Base-by-base conservation (phyloP, 305 asterid species). In the Caryopteris hybrid region DNA sequence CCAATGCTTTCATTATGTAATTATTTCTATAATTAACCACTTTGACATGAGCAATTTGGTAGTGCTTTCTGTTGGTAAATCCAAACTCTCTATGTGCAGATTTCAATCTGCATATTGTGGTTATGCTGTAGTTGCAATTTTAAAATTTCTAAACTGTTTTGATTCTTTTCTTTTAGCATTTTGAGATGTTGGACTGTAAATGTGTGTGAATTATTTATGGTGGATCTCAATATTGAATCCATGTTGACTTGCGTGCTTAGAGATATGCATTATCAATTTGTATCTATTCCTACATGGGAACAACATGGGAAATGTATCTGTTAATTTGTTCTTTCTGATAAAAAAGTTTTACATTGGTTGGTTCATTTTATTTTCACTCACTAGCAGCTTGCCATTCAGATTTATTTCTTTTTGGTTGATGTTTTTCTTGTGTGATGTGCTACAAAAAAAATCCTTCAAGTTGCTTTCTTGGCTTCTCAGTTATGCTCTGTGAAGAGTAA, bases 31-130 rank as follows among this genome's bases (percentile, higher is more conserved):
- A 12, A 18, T 57, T 48, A 43, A 33, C 23, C 16, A 21, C 55
- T n/a, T 61, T 22, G 57, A 55, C 48, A 41, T 34, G 45, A 42
- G 45, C 55, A 18, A 42, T 61, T 39, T 54, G 8, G 21, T 39
- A 38, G 63, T 66, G 45, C 39, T 14, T 54, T 43, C 55, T 68
- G 23, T 12, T 67, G 22, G 42, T 54, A 52, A 55, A 39, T 18
- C 55, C 13, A 27, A 27, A 27, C 33, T 27, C 5, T 27, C 33
- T 27, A 2, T 27, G 5, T 17, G 9, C 29, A n/a, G n/a, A n/a
- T n/a, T n/a, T n/a, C n/a, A n/a, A n/a, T 56, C 25, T 68, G 25
- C 64, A 52, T 27, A 51, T 36, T 29, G 46, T 68, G 39, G 46
- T 66, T 25, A 33, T 54, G 22, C 33, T 8, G 46, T 22, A 42